phyloP scores from a whole-genome alignment of 2,329 filamentous ascomycete genomes.

The Penicillium sp. region DNA sequence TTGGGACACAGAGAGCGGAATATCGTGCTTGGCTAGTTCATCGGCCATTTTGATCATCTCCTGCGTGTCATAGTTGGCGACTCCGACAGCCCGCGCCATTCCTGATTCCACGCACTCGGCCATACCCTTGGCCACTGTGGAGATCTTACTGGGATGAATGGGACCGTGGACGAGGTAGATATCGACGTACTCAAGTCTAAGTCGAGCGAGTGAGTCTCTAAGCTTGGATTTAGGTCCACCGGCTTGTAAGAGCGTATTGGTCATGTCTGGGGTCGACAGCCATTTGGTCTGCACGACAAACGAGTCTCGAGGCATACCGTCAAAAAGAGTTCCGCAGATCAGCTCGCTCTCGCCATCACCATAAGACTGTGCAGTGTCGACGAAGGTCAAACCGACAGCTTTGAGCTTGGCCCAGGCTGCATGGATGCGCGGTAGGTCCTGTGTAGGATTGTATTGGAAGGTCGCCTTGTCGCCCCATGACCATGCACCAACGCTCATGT shows the following conservation, averaged over 20 bases:
- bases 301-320: slow-evolving; percentile 34
- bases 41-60: slow-evolving; percentile 47
- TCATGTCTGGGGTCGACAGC: slow-evolving; percentile 33
- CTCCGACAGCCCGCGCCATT: slow-evolving; percentile 44
- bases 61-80: slow-evolving; percentile 46
- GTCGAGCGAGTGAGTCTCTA: slow-evolving; percentile 38
- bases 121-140: slow-evolving; percentile 43
- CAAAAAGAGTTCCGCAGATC: slow-evolving; percentile 45
- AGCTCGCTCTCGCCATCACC: slow-evolving; percentile 45
- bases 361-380: slow-evolving; percentile 49
- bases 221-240: slow-evolving; percentile 39
- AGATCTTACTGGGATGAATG: slow-evolving; percentile 43
- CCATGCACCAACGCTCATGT: slow-evolving; percentile 31
- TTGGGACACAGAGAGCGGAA: slow-evolving; percentile 48
- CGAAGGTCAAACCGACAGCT: slow-evolving; percentile 41
- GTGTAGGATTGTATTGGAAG: slow-evolving; percentile 36
- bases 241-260: slow-evolving; percentile 35
- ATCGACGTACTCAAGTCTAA: slow-evolving; percentile 46
- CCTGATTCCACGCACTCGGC: slow-evolving; percentile 47
- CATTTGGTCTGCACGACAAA: slow-evolving; percentile 48
- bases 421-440: slow-evolving; percentile 36
- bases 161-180: slow-evolving; percentile 49
- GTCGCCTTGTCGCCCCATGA: slow-evolving; percentile 33
- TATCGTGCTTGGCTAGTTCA: slow-evolving; percentile 38
- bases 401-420: slow-evolving; percentile 43